phyloP scores from a whole-genome alignment of 192 early-diverging fungal genomes.

The Lobulomyces angularis region DNA sequence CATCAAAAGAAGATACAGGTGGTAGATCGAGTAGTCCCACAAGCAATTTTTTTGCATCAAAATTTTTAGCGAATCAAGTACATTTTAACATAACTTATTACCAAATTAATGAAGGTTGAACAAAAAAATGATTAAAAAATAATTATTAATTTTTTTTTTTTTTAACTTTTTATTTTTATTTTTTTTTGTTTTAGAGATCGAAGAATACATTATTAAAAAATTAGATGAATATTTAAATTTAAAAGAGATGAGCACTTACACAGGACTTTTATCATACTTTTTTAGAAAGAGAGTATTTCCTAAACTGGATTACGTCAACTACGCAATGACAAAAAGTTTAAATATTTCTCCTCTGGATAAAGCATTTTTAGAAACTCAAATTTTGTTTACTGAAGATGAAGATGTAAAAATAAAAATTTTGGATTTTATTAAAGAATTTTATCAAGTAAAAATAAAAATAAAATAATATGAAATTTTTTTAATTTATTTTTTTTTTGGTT shows the following conservation, averaged over 20 bases:
- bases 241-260: slow-evolving; percentile 3
- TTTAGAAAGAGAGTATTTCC: slow-evolving; percentile 5
- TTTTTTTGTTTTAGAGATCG: slow-evolving; percentile 8
- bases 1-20: background rate
- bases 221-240: slow-evolving; percentile 1
- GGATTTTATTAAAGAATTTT: slow-evolving; percentile 33
- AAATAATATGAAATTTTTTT: background rate
- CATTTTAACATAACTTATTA: slow-evolving; percentile 7
- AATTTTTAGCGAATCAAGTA: slow-evolving; percentile 1
- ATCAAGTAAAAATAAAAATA: slow-evolving; percentile 24
- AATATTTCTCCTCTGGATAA: slow-evolving; percentile 42
- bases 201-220: slow-evolving; percentile 2
- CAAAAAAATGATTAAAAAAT: background rate
- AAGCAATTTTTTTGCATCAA: background rate
- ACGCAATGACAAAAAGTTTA: slow-evolving; percentile 43
- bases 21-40: too few species aligned
- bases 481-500: background rate
- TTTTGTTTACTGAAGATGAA: slow-evolving; percentile 33
- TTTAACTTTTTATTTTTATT: background rate
- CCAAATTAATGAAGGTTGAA: background rate
- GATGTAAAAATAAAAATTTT: slow-evolving; percentile 36
- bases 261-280: slow-evolving; percentile 10
- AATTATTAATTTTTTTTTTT: slow-evolving; percentile 4
- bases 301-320: slow-evolving; percentile 36
- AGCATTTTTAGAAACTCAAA: slow-evolving; percentile 21